Conservation (phyloP, 2,329 filamentous ascomycete species). For the Fusarium austroafricanum region DNA sequence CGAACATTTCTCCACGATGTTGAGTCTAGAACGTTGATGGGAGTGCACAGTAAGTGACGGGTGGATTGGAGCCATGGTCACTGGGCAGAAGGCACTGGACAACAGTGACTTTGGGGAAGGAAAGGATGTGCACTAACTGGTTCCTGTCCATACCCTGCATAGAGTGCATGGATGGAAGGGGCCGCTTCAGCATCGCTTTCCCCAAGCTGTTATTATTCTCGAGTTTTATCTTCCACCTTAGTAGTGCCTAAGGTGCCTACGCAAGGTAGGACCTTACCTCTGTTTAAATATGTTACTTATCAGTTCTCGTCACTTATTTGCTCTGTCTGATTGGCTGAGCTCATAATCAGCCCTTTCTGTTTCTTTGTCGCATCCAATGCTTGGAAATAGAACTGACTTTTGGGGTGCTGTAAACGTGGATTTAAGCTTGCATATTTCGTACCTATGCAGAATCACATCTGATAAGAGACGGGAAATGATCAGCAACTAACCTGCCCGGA, state of each 20-base stretch:
- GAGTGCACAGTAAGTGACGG: background rate
- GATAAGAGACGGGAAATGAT: slow-evolving; percentile 5
- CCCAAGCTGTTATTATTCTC: slow-evolving; percentile 35
- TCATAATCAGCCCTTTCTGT: background rate
- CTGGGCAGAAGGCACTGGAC: background rate
- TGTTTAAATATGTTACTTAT: background rate
- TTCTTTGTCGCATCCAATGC: too few species aligned
- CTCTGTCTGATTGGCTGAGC: background rate
- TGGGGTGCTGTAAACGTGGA: too few species aligned
- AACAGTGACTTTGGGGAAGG: background rate
- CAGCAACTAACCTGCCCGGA: slow-evolving; percentile 17
- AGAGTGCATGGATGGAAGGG: slow-evolving; percentile 17
- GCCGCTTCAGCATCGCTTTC: slow-evolving; percentile 22
- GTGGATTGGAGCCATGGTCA: background rate
- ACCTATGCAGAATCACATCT: background rate
- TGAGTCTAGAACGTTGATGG: slow-evolving; percentile 39
- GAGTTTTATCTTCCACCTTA: slow-evolving; percentile 16
- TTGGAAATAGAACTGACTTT: too few species aligned
- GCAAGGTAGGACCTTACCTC: too few species aligned
- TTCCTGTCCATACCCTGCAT: slow-evolving; percentile 27
- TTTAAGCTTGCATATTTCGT: too few species aligned
- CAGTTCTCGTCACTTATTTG: background rate
- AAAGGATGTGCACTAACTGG: slow-evolving; percentile 22
- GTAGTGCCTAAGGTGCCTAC: background rate
- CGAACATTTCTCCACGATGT: slow-evolving; percentile 11